phyloP scores from a whole-genome alignment of 257 asterid genomes.

The Solanum etuberosum region DNA sequence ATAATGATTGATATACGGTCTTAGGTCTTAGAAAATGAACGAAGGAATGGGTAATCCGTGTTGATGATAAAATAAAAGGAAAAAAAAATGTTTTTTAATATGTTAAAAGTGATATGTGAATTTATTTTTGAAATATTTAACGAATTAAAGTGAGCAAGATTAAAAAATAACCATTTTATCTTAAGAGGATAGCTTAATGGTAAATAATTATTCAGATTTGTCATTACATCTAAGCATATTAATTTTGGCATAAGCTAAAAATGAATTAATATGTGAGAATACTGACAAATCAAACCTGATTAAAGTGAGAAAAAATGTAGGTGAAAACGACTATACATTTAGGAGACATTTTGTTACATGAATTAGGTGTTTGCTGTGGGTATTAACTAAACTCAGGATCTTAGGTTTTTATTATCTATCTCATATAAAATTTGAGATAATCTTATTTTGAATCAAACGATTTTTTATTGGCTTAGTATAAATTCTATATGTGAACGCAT shows the following conservation, averaged over 20 bases:
- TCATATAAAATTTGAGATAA: neutral
- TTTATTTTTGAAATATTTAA: too few relatives aligned
- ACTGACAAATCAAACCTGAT: neutral
- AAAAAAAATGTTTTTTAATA: too few relatives aligned
- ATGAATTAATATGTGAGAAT: neutral
- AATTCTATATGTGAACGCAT: rapidly evolving
- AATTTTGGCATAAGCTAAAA: neutral
- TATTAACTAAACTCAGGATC: neutral
- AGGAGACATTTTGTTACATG: neutral
- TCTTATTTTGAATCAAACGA: neutral
- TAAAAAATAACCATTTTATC: neutral
- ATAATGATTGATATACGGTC: too few relatives aligned
- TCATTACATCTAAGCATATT: neutral
- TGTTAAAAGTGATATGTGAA: neutral
- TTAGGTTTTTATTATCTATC: neutral
- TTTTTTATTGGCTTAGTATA: neutral
- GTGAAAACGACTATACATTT: neutral
- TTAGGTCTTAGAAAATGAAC: neutral
- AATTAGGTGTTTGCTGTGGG: neutral
- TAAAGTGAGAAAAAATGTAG: neutral
- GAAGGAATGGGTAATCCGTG: neutral
- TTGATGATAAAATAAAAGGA: neutral
- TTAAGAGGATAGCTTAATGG: neutral
- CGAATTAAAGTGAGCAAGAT: neutral
- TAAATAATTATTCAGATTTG: neutral